Evolutionary conservation across 768 basidiomycete genomes (phyloP), one percentile per base, ranked within the genome.

Genomic region (Mycena belliarum): DNA sequence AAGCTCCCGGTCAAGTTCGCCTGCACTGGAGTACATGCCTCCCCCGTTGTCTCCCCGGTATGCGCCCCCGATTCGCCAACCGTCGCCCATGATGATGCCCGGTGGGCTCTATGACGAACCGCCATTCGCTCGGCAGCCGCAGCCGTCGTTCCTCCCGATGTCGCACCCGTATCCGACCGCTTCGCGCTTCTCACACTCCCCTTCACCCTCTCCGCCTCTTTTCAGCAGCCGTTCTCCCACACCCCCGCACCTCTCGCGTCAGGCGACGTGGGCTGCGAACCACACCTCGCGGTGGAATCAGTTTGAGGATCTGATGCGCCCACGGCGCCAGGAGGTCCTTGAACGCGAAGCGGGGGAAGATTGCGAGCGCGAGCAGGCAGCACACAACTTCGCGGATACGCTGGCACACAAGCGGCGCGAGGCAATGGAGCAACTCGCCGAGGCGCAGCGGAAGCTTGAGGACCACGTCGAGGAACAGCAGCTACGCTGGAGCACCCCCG

Each of bases 11-110:
- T 64, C 59, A 12, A 60, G 56, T 38, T 64, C 63, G 32, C 63
- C 63, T 20, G 26, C 55, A 37, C 12, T 32, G 35, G 49, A 48
- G 15, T 61, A 61, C 26, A 51, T 47, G 24, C 21, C 54, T 8
- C 28, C 52, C 11, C 45, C 53, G 23, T 16, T 45, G 32, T 51
- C 58, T 14, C 46, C 52, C 37, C 37, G 37, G 7, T 54, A 43
- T 18, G 16, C 49, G 0, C 54, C 56, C 11, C 35, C 35, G 18
- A 3, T n/a, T 16, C 61, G 53, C 35, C 63, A 57, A 6, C 55
- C 59, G 32, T 59, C 64, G 33, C 51, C 59, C 4, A 54, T 64
- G 55, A 61, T 59, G 50, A 64, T 66, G 59, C 65, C 65, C 3
- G 65, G 65, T 4, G 56, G 58, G 4, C 33, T 65, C n/a, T 63